Evolutionary conservation across 2,329 filamentous ascomycete species (phyloP), one percentile per base, ranked within the genome.

Genomic region (Fusarium stilboides): DNA sequence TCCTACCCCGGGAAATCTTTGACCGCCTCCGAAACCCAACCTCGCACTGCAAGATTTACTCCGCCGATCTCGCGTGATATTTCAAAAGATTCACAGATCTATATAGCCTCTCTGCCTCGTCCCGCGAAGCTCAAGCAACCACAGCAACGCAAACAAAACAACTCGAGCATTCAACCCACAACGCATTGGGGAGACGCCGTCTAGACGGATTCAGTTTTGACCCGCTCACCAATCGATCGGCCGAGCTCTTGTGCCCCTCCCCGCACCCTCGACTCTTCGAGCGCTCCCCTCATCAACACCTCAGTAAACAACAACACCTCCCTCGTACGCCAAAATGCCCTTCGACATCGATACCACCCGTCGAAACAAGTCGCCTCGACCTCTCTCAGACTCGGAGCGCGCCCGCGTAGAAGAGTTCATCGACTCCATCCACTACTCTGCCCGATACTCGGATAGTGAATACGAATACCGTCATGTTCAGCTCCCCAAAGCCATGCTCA

Each of bases 391-490:
- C 68, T 83, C 86, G 19, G 96, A 99, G 86, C 90, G 92, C 71
- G 89, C 91, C 71, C 89, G 91, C 64, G 86, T 99, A 62, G 94
- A 98, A 66, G 94, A 98, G 80, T 98, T 93, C 78, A 89, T 96
- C 72, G 94, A 98, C 76, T 89, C 89, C 33, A 99, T 99, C 75
- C 94, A 98, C 82, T 99, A 99, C 83, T 98, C 95, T 53, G 89
- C 92, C 69, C 98, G 96, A 80, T 99, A 99, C 80, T 94, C 91
- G 28, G 96, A 99, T 77, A 91, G 89, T 81, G 89, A 96, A 80
- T 97, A 91, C 81, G 96, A 99, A 83, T 99, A 99, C 83, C 93
- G 96, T 70, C 96, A 99, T 81, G 96, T 99, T 61, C 94, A 98
- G 81, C 89, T 99, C 31, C 96, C 96, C 43, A 99, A 99, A 83